Evolutionary conservation across 805 yeast species (phyloP), one percentile per base, ranked within the genome.

Genomic region (Candida sithepensis): DNA sequence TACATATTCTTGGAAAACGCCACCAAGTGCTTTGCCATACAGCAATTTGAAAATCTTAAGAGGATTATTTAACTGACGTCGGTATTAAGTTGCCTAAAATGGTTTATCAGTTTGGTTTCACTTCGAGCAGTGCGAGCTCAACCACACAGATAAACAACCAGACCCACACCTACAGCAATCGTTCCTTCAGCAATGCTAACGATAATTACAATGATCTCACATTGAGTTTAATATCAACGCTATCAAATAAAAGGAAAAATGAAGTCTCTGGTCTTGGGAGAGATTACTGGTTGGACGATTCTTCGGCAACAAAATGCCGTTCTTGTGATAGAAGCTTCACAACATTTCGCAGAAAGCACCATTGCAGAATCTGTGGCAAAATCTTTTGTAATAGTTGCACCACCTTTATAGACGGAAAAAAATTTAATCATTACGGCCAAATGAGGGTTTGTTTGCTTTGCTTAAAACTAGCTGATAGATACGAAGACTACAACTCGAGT

Each of bases 231-330:
- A 57, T 59, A 50, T 56, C 57, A 6, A 53, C 54, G 18, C 43
- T 54, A 21, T 43, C 56, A 10, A 53, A 53, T 43, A 56, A 52
- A 52, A 53, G 46, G 45, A 43, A 43, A n/a, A 44, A 44, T 20
- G 59, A 57, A 28, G 44, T 52, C 4, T 57, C 64, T 36, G 82
- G 85, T 1, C 73, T 84, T 3, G 82, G 85, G 2, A 78, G 79
- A 49, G 92, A 89, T 60, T 92, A 89, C 63, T 92, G 99, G 99
- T 84, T 92, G 88, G 89, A 91, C 58, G 97, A 92, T 68, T 87
- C 92, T 38, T 87, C 89, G 49, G 96, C 96, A 0, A 78, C 84
- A 8, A 94, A 89, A 52, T 92, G 99, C 60, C 81, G 89, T 48
- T 75, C 84, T 14, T 92, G 98, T 65, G 88, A 85, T 47, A 76